These are phyloP conservation scores for Podila horticola DNA, from an alignment of 192 early-diverging fungal genomes.

Conservation along the genomic window DNA sequence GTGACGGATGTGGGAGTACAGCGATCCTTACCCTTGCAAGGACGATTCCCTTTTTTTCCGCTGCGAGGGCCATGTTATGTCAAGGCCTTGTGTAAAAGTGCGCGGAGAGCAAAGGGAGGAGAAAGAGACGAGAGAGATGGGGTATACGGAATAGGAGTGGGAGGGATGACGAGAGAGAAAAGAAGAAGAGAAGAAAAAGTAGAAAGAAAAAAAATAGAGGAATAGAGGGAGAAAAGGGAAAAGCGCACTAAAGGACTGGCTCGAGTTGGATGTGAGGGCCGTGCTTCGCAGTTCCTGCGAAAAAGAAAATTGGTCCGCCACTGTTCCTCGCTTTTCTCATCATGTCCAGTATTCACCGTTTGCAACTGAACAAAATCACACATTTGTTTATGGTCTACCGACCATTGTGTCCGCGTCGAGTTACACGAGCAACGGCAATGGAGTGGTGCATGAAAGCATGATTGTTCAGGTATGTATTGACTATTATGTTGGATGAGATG, in stretches of 20 bases:
- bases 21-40: conserved; percentile 41
- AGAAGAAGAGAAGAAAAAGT: neutral
- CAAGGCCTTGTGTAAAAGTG: neutral
- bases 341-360: neutral
- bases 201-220: neutral
- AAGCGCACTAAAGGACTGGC: neutral
- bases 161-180: conserved; percentile 1
- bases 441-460: too few relatives aligned
- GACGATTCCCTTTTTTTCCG: conserved; percentile 51
- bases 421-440: too few relatives aligned
- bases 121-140: neutral
- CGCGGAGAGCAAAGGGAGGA: neutral
- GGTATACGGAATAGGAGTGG: neutral
- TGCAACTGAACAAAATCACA: neutral
- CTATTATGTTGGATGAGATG: neutral
- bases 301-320: neutral
- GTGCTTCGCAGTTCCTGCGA: conserved; percentile 1
- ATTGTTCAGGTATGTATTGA: neutral
- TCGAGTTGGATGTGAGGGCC: neutral
- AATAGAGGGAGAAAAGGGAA: neutral
- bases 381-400: neutral
- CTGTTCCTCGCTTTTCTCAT: neutral
- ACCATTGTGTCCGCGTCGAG: too few relatives aligned
- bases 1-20: neutral
- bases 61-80: conserved; percentile 21